phyloP scores from a whole-genome alignment of 441 rosid species.

The Gossypium aridum region DNA sequence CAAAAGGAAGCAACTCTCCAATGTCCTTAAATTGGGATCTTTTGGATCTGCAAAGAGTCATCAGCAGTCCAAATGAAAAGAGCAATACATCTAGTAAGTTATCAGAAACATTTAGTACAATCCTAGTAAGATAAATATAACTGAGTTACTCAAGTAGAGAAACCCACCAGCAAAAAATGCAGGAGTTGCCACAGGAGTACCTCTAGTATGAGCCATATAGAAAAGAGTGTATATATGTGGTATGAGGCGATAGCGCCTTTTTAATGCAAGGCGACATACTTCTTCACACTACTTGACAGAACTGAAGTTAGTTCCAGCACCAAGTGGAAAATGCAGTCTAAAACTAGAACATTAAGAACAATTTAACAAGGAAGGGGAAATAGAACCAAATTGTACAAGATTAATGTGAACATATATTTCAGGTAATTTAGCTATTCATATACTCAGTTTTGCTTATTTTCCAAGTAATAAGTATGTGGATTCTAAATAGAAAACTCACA shows the following conservation, averaged over 20 bases:
- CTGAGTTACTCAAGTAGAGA: background rate
- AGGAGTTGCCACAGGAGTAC: constrained; percentile 83
- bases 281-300: constrained; percentile 69
- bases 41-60: constrained; percentile 52
- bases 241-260: constrained; percentile 83
- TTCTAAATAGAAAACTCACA: background rate
- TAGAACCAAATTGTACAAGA: background rate
- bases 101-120: constrained; percentile 3
- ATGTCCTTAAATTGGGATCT: constrained; percentile 61
- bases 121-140: background rate
- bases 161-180: constrained; percentile 74
- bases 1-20: constrained; percentile 81
- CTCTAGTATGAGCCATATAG: constrained; percentile 77
- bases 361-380: background rate
- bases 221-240: constrained; percentile 86
- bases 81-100: background rate
- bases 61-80: constrained; percentile 3
- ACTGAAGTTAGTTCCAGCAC: constrained; percentile 12
- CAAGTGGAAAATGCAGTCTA: constrained; percentile 3
- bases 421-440: background rate
- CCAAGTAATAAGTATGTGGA: background rate
- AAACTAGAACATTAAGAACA: background rate
- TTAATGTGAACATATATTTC: background rate
- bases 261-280: constrained; percentile 86
- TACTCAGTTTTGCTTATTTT: background rate